Evolutionary conservation across 768 basidiomycete genomes (phyloP).

Genomic region (Mycena vitilis): DNA sequence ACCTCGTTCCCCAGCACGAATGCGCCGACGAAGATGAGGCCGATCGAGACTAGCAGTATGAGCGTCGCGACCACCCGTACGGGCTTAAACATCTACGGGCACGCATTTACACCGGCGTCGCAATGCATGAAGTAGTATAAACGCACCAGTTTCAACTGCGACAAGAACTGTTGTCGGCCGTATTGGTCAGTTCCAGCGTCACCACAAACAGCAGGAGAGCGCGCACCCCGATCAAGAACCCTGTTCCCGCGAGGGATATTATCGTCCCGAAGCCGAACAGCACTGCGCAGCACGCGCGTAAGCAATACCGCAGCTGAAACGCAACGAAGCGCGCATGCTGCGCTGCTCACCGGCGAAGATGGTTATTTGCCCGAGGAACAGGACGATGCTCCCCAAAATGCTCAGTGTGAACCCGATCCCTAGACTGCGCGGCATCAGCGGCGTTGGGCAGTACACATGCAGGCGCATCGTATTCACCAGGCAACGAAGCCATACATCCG

Average conservation of each 20-base stretch:
- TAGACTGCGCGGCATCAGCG: slow-evolving; percentile 57
- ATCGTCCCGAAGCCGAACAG: slow-evolving; percentile 87
- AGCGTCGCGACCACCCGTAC: slow-evolving; percentile 86
- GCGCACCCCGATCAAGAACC: slow-evolving; percentile 90
- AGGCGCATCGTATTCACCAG: slow-evolving; percentile 62
- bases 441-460: background rate
- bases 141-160: slow-evolving; percentile 83
- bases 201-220: background rate
- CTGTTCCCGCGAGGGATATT: slow-evolving; percentile 86
- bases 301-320: slow-evolving; percentile 11
- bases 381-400: slow-evolving; percentile 79
- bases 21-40: slow-evolving; percentile 85
- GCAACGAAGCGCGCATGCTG: background rate
- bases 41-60: slow-evolving; percentile 82
- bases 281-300: slow-evolving; percentile 54
- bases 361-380: slow-evolving; percentile 76
- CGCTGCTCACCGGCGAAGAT: slow-evolving; percentile 78
- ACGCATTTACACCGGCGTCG: too few species aligned
- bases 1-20: slow-evolving; percentile 81
- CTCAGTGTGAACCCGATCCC: slow-evolving; percentile 83
- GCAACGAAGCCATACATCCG: slow-evolving; percentile 87
- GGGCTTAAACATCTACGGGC: slow-evolving; percentile 90
- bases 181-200: slow-evolving; percentile 20
- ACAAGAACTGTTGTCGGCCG: slow-evolving; percentile 65
- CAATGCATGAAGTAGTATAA: background rate